These are phyloP conservation scores for Massarina eburnea DNA, from an alignment of 2,329 filamentous ascomycete genomes.

Conservation along the genomic window DNA sequence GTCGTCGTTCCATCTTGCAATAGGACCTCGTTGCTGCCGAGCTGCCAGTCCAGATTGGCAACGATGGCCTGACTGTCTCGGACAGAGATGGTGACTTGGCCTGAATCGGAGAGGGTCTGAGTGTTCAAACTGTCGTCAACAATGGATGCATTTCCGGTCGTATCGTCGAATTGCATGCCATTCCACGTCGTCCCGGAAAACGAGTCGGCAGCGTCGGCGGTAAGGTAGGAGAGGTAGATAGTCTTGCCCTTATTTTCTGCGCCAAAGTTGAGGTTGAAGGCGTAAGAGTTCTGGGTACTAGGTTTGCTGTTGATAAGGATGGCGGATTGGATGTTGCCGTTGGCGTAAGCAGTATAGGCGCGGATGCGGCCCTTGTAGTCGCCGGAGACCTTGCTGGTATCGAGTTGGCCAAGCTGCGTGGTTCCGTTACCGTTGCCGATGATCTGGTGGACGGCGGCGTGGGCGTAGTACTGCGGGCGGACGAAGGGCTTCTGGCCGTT, in stretches of 20 bases:
- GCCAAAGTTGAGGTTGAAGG: slow-evolving; percentile 46
- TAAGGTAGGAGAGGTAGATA: slow-evolving; percentile 52
- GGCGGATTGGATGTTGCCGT: slow-evolving; percentile 45
- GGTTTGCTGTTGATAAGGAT: slow-evolving; percentile 51
- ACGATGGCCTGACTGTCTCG: slow-evolving; percentile 52
- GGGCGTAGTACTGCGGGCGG: slow-evolving; percentile 54
- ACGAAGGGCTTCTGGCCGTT: slow-evolving; percentile 47
- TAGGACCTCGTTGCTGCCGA: slow-evolving; percentile 37
- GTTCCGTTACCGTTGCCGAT: slow-evolving; percentile 51
- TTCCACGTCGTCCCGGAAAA: slow-evolving; percentile 50
- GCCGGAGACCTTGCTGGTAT: slow-evolving; percentile 30
- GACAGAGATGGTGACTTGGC: slow-evolving; percentile 29
- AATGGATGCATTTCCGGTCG: slow-evolving; percentile 44
- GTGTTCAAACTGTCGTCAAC: slow-evolving; percentile 38
- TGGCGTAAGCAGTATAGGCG: slow-evolving; percentile 50
- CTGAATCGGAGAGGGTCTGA: slow-evolving; percentile 23
- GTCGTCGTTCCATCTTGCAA: slow-evolving; percentile 26
- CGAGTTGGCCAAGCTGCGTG: slow-evolving; percentile 46
- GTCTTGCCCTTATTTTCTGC: slow-evolving; percentile 44
- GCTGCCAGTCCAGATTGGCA: slow-evolving; percentile 46
- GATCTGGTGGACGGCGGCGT: slow-evolving; percentile 54
- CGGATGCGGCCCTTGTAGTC: slow-evolving; percentile 47
- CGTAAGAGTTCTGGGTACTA: slow-evolving; percentile 44
- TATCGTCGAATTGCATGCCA: slow-evolving; percentile 48
- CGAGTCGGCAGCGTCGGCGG: slow-evolving; percentile 49